phyloP scores from a whole-genome alignment of 2,329 filamentous ascomycete species.

The Delphinella strobiligena region DNA sequence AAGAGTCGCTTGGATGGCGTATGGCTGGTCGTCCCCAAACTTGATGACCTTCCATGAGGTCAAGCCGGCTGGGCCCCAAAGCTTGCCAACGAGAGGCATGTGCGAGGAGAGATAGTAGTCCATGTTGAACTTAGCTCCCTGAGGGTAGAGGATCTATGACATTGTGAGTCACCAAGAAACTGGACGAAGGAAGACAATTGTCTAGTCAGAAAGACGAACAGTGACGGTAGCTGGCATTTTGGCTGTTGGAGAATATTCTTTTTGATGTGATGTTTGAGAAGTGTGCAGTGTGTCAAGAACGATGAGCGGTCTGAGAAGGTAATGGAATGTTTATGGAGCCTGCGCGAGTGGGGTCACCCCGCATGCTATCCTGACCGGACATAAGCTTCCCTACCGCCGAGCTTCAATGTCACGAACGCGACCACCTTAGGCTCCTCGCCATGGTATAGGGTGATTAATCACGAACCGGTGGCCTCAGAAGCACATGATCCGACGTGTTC shows the following conservation, averaged over 20 bases:
- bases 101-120: constrained; percentile 27
- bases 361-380: no score
- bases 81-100: constrained; percentile 24
- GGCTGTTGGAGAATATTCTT: no score
- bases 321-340: no score
- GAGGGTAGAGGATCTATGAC: constrained; percentile 20
- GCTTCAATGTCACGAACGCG: no score
- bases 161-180: not conserved
- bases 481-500: not conserved
- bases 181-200: not conserved
- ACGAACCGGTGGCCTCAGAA: no score
- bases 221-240: not conserved
- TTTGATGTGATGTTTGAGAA: no score
- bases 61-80: constrained; percentile 20
- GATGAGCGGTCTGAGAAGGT: no score
- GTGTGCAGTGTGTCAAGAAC: no score
- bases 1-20: constrained; percentile 22
- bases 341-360: no score
- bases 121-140: constrained; percentile 25
- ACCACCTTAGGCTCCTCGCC: no score
- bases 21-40: constrained; percentile 18
- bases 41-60: constrained; percentile 21
- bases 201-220: not conserved
- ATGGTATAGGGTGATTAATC: no score
- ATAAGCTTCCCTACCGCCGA: no score